phyloP scores from a whole-genome alignment of 305 asterid species.

The Withania somnifera region DNA sequence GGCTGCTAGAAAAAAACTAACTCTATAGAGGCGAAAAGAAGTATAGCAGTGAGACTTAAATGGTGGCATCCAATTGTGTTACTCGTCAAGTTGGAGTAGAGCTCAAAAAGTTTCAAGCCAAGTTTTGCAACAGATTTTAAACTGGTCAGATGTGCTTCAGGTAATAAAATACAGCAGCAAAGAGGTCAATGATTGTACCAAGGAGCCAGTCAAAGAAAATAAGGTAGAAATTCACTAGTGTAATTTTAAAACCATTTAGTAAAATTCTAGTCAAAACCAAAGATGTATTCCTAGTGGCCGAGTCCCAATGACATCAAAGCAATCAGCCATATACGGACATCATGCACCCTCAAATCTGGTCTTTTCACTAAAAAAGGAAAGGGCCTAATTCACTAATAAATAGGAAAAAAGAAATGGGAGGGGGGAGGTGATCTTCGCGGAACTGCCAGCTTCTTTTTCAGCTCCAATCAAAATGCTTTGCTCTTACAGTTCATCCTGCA shows the following conservation, averaged over 20 bases:
- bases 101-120: not conserved
- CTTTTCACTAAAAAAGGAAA: conserved; percentile 9
- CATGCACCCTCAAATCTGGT: conserved; percentile 17
- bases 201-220: not conserved
- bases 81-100: not conserved
- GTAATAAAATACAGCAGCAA: not conserved
- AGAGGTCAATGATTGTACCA: not conserved
- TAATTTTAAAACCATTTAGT: not conserved
- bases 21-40: too few species aligned
- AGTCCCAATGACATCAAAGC: conserved; percentile 17
- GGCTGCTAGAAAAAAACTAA: not conserved
- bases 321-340: conserved; percentile 9
- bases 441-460: conserved; percentile 9
- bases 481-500: conserved; percentile 73
- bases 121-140: not conserved
- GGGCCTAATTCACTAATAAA: conserved; percentile 15
- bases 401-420: not conserved
- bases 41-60: not conserved
- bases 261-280: conserved; percentile 5
- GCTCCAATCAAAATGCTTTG: conserved; percentile 7
- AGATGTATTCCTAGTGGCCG: conserved; percentile 11
- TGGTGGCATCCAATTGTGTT: not conserved
- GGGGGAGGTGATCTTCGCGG: not conserved
- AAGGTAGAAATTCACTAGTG: not conserved
- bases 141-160: not conserved